These are phyloP conservation scores for Penicillium paradoxum DNA, from an alignment of 495 filamentous ascomycete species.

Conservation along the genomic window DNA sequence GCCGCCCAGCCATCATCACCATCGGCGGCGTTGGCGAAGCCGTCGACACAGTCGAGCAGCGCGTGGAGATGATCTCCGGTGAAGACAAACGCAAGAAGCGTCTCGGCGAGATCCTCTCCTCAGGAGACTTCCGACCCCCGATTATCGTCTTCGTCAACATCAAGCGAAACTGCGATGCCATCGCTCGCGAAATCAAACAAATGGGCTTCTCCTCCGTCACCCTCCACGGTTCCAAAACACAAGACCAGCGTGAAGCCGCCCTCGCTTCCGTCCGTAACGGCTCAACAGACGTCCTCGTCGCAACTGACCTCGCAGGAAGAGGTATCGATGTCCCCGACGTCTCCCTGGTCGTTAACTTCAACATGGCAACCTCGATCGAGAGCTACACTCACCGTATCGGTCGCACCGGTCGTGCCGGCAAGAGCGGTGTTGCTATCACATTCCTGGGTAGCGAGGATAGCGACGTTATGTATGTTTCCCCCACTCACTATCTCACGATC, in stretches of 20 bases:
- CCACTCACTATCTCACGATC: neutral
- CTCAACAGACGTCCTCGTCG: constrained; percentile 81
- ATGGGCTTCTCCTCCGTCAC: constrained; percentile 91
- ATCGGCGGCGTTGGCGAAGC: constrained; percentile 95
- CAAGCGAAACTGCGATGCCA: constrained; percentile 97
- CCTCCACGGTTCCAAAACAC: constrained; percentile 90
- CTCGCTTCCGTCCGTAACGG: constrained; percentile 81
- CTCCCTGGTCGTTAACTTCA: constrained; percentile 94
- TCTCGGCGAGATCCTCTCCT: constrained; percentile 81
- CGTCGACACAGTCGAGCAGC: constrained; percentile 98
- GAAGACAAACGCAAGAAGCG: constrained; percentile 99
- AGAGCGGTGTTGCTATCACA: constrained; percentile 94
- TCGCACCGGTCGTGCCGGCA: constrained; percentile 95
- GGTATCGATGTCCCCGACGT: constrained; percentile 99
- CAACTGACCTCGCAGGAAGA: constrained; percentile 91
- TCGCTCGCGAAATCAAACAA: constrained; percentile 91
- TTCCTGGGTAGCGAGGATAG: constrained; percentile 91
- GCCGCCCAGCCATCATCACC: constrained; percentile 88
- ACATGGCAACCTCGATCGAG: constrained; percentile 94
- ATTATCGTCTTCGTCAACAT: constrained; percentile 99
- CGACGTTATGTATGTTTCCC: constrained; percentile 73
- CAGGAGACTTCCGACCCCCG: constrained; percentile 80
- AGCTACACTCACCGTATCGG: constrained; percentile 97
- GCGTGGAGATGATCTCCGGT: constrained; percentile 84
- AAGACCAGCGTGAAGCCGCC: constrained; percentile 95